Base-by-base conservation (phyloP, 345 rosid genomes). In the Excoecaria cochinchinensis region DNA sequence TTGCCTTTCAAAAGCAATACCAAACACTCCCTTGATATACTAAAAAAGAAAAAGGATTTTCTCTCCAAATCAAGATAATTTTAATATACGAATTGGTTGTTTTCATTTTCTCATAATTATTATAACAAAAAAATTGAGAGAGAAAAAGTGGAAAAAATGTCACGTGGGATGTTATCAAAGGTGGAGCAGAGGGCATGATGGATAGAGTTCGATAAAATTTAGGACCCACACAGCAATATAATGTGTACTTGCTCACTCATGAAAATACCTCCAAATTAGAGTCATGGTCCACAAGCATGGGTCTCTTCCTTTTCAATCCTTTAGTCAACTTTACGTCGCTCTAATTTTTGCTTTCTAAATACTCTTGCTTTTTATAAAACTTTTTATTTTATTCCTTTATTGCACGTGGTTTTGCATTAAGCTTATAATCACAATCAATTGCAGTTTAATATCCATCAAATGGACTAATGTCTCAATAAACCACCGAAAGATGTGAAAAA, bases 131-230 rank as follows among this genome's bases (percentile, higher is more conserved):
- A 50, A 51, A 15, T 8, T 10, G 15, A 38, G 6, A 4, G 24
- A 6, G 8, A 39, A 9, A 58, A 71, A 68, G n/a, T 39, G 42
- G 1, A 24, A 24, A 64, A 69, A 66, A 65, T 58, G 46, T 75
- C 89, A 84, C 86, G 70, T 86, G 87, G 85, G 80, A 67, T 86
- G 87, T 73, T 82, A 71, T 40, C 12, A 48, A 69, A 53, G 15
- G 74, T 55, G 82, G 82, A 42, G 42, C 44, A 15, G 22, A 6
- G 50, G 71, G 47, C 67, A 76, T 53, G 75, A 80, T 78, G 74
- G 74, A 11, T 4, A 12, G 16, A 67, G 36, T 53, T 78, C 50
- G 73, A 6, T 73, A 22, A 69, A n/a, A 50, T 0, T 0, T 25
- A 0, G 70, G 52, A 11, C 59, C 83, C 75, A 75, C 75, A 75